phyloP scores from a whole-genome alignment of 768 basidiomycete genomes.

The Lactarius trivialis region DNA sequence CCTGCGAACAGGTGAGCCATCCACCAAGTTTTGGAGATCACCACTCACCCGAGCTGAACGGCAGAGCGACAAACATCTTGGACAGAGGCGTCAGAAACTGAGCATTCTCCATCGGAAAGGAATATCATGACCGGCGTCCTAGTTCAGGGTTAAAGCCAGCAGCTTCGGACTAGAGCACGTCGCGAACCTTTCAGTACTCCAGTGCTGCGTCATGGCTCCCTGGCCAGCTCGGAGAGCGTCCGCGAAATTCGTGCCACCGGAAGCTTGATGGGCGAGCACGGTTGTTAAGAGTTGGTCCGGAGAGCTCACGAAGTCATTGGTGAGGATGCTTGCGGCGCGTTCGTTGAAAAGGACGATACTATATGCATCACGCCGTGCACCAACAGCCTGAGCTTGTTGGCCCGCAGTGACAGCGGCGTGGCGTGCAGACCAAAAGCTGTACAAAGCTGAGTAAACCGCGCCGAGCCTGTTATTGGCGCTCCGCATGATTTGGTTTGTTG shows the following conservation, averaged over 20 bases:
- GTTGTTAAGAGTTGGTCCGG: conserved; percentile 39
- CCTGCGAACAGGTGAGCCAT: conserved; percentile 28
- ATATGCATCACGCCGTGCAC: conserved; percentile 45
- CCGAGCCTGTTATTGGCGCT: conserved; percentile 45
- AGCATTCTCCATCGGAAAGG: conserved; percentile 50
- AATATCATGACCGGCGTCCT: conserved; percentile 51
- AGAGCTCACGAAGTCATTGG: conserved; percentile 42
- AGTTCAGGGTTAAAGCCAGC: conserved; percentile 7
- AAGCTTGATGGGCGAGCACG: conserved; percentile 32
- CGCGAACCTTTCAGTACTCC: conserved; percentile 45
- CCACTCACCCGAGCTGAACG: conserved; percentile 38
- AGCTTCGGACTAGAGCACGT: background rate
- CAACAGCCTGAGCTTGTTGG: conserved; percentile 26
- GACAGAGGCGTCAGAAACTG: conserved; percentile 32
- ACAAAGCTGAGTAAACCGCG: conserved; percentile 50
- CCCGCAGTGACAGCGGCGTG: conserved; percentile 31
- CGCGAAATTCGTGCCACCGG: conserved; percentile 41
- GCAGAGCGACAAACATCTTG: conserved; percentile 39
- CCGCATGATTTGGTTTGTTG: conserved; percentile 32
- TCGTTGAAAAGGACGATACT: conserved; percentile 46
- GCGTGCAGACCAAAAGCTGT: conserved; percentile 52
- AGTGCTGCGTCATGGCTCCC: conserved; percentile 37
- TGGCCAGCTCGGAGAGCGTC: conserved; percentile 36
- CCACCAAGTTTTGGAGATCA: background rate
- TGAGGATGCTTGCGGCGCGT: conserved; percentile 24